phyloP scores from a whole-genome alignment of 2,329 filamentous ascomycete species.

The Aspergillus brunneoviolaceus region DNA sequence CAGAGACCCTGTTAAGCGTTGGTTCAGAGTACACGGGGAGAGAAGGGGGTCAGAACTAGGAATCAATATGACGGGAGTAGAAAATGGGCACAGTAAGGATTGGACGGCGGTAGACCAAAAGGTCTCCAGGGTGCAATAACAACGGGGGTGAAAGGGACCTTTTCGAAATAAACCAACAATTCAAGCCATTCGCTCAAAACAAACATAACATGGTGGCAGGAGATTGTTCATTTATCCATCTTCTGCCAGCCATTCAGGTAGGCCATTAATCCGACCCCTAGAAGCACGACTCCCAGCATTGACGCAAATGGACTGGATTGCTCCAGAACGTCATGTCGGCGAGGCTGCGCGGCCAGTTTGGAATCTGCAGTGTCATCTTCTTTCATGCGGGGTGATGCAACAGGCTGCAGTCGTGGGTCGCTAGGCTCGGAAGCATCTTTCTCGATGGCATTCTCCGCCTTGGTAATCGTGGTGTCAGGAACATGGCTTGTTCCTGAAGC shows the following conservation, averaged over 20 bases:
- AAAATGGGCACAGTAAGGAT: conserved; percentile 15
- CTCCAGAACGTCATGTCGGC: conserved; percentile 42
- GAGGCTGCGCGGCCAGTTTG: conserved; percentile 41
- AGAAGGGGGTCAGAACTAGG: conserved; percentile 12
- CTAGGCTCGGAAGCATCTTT: conserved; percentile 15
- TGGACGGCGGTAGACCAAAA: conserved; percentile 15
- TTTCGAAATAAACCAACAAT: background rate
- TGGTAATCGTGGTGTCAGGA: conserved; percentile 3
- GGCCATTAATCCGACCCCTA: conserved; percentile 82
- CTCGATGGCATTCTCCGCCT: conserved; percentile 15
- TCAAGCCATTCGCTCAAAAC: background rate
- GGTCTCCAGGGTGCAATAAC: background rate
- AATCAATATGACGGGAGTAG: conserved; percentile 13
- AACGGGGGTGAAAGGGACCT: background rate
- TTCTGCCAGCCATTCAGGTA: conserved; percentile 82
- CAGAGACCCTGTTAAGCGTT: conserved; percentile 11
- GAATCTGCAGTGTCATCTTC: conserved; percentile 43
- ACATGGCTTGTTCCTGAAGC: conserved; percentile 13
- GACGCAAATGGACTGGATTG: conserved; percentile 73
- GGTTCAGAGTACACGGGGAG: conserved; percentile 15
- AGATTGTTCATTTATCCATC: conserved; percentile 45
- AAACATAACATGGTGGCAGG: conserved; percentile 7
- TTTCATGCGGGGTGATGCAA: conserved; percentile 50
- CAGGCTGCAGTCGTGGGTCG: conserved; percentile 40
- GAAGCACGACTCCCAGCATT: conserved; percentile 76